Evolutionary conservation across 2,329 filamentous ascomycete genomes (phyloP), one percentile per base, ranked within the genome.

Genomic region (Lachnellula arida): DNA sequence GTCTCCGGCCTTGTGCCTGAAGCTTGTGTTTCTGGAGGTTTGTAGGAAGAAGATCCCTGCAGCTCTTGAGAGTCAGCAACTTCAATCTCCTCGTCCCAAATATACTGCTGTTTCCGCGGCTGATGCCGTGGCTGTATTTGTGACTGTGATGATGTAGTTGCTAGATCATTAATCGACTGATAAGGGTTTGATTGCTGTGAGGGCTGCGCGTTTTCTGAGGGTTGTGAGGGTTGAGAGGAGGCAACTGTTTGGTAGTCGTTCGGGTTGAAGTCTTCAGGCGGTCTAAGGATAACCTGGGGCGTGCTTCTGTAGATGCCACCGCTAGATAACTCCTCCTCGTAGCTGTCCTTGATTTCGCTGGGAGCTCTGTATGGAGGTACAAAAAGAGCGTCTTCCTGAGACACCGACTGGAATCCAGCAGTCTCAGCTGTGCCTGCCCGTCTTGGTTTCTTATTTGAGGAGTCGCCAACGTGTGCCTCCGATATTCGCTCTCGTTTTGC

Each of bases 301-400:
- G 25, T 14, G 9, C 5, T 48, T 17, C 42, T 19, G 32, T 44
- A 12, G 28, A 32, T 25, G 5, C 25, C 50, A 15, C n/a, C 23
- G 28, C 47, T 59, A 11, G 55, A 50, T 15, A 60, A 39, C n/a
- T 61, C 60, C 22, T 64, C 60, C 52, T 66, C 63, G 63, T 65
- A 65, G 32, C 58, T 64, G 57, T 67, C 64, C 37, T 60, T 61
- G 14, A 67, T 65, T 46, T 65, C 64, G 15, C 19, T 55, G 15
- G 19, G 19, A 17, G 15, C 43, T 39, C 40, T 19, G 40, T 55
- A 44, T 9, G 35, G 39, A 34, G 39, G 9, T 42, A n/a, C 39
- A 8, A 23, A 46, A 37, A 49, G 23, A 22, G 19, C 44, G 44
- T 57, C 44, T 42, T 55, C 57, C 42, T 56, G 53, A 34, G 53